Percentiles rank a stretch among this genome's conserved stretches.
Conservation (phyloP, 805 yeast species). For the Yueomyces sp. region DNA sequence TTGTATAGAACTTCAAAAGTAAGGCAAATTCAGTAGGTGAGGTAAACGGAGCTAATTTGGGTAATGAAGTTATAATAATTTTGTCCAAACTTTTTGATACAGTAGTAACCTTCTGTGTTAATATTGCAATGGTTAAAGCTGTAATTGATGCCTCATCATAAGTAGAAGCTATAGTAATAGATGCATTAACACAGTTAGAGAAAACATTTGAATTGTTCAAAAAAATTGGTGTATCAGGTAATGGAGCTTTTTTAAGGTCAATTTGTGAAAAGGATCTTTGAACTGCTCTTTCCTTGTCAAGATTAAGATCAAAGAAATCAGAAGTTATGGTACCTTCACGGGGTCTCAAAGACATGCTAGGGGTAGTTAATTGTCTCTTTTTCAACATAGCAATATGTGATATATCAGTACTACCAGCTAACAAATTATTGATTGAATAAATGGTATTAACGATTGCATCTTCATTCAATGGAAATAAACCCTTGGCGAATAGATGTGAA, state of each 20-base stretch:
- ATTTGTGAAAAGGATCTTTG: neutral
- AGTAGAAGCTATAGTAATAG: slow-evolving; percentile 48
- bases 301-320: slow-evolving; percentile 2
- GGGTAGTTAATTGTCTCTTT: slow-evolving; percentile 23
- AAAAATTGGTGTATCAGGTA: neutral
- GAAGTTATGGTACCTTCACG: slow-evolving; percentile 8
- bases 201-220: slow-evolving; percentile 16
- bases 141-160: slow-evolving; percentile 63
- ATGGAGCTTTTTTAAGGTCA: neutral
- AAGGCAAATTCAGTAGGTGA: slow-evolving; percentile 55
- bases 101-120: slow-evolving; percentile 57
- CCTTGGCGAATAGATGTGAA: slow-evolving; percentile 48
- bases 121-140: slow-evolving; percentile 64
- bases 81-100: slow-evolving; percentile 40
- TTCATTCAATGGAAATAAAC: slow-evolving; percentile 56
- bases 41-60: slow-evolving; percentile 46
- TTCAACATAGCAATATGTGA: slow-evolving; percentile 23
- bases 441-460: slow-evolving; percentile 75
- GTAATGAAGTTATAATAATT: slow-evolving; percentile 46
- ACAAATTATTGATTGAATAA: slow-evolving; percentile 66
- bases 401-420: slow-evolving; percentile 41
- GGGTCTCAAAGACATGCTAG: slow-evolving; percentile 4
- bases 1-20: slow-evolving; percentile 44
- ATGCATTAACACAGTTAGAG: slow-evolving; percentile 56
- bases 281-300: neutral